phyloP scores from a whole-genome alignment of 805 yeast species.

The Cephaloascus albidus region DNA sequence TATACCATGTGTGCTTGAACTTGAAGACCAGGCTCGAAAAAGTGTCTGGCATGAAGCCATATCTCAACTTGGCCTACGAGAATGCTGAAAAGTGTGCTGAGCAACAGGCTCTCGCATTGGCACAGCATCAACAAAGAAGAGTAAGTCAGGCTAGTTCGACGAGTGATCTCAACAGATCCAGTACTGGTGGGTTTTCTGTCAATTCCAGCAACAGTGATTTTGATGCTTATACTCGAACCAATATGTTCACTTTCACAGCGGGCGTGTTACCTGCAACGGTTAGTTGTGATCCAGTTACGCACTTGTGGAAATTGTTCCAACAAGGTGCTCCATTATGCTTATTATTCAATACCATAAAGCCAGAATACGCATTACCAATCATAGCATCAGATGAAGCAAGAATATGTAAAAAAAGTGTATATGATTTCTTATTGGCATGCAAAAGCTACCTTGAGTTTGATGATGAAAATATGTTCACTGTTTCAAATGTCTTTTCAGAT shows the following conservation, averaged over 20 bases:
- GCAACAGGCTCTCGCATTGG: conserved; percentile 52
- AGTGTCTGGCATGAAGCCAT: conserved; percentile 63
- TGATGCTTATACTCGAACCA: conserved; percentile 18
- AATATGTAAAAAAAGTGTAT: conserved; percentile 80
- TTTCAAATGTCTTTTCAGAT: conserved; percentile 81
- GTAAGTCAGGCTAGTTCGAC: conserved; percentile 4
- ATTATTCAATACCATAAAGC: conserved; percentile 60
- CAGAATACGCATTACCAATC: conserved; percentile 44
- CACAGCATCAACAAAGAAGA: conserved; percentile 26
- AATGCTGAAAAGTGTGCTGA: conserved; percentile 64
- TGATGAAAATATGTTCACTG: conserved; percentile 80
- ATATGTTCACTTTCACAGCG: conserved; percentile 56
- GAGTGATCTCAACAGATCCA: conserved; percentile 4
- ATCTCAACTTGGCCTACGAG: conserved; percentile 51
- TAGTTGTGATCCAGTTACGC: conserved; percentile 87
- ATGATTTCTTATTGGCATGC: conserved; percentile 83
- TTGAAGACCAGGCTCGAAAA: conserved; percentile 46
- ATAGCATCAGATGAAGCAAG: conserved; percentile 74
- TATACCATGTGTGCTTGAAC: conserved; percentile 56
- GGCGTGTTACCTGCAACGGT: conserved; percentile 69
- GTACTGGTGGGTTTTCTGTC: conserved; percentile 1
- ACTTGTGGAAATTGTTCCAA: conserved; percentile 79
- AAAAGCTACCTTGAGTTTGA: conserved; percentile 63
- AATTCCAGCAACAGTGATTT: conserved; percentile 2
- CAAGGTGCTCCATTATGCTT: conserved; percentile 90